Evolutionary conservation across 2,329 filamentous ascomycete genomes (phyloP), one percentile per base, ranked within the genome.

Genomic region (Xylariomycetidae sp.): DNA sequence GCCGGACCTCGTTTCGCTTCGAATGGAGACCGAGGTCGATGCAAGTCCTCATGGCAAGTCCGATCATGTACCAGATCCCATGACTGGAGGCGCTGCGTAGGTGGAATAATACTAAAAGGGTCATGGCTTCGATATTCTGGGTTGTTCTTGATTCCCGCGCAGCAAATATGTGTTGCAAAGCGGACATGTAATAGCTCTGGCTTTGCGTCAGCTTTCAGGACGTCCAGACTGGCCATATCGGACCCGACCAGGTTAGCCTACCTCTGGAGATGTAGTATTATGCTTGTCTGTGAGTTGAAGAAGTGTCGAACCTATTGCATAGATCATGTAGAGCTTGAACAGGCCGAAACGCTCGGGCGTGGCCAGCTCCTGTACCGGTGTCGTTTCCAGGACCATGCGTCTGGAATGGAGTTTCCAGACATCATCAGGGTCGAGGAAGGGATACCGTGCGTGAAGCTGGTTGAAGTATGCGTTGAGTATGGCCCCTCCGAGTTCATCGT

Each of bases 1-100:
- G 43, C 31, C 57, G 56, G 18, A 47, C 49, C 38, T 69, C 65
- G 35, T 66, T 62, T 25, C 64, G 62, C 35, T 63, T 66, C 28
- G 65, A 57, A 38, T 73, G 69, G 18, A 72, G 54, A 5, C 68
- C 69, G 3, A 73, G 55, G 36, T 72, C 69, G 30, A 72, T 68
- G 33, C 65, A 66, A 6, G 65, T 72, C 25, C 68, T 62, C 65
- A 72, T 72, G 2, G 68, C 68, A 13, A 72, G 56, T 10, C 69
- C 68, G 25, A 71, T 67, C 60, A 72, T 68, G 44, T 72, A 72
- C 68, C 68, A 73, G 30, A 72, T 59, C 7, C 67, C 68, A 37
- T 67, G 65, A 19, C 65, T 67, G 1, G 67, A 68, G 8, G 65
- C 60, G 2, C 65, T 69, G 6, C 69, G 61, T 3, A 73, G 54